Evolutionary conservation across 169 alveolate genomes (phyloP).

Genomic region (Plasmodium malariae): DNA sequence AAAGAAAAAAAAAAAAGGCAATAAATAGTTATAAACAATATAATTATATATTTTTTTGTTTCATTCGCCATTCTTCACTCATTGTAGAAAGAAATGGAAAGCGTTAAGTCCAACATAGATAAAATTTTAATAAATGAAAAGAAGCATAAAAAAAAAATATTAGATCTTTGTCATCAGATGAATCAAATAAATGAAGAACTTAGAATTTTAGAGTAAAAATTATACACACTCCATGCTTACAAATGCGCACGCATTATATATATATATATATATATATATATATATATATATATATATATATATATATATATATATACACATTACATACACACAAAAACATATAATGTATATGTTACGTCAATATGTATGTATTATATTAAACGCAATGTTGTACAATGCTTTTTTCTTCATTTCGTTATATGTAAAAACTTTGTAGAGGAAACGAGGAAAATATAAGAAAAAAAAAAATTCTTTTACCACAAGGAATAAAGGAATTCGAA

Average conservation of each 20-base stretch:
- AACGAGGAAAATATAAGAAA: slow-evolving; percentile 74
- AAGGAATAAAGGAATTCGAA: slow-evolving; percentile 47
- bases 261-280: slow-evolving; percentile 11
- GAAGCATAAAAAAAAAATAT: slow-evolving; percentile 67
- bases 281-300: background rate
- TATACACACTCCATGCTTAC: background rate
- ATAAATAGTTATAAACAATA: background rate
- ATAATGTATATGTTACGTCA: no score
- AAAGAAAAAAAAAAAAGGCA: background rate
- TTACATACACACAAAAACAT: background rate
- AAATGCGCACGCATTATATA: no score
- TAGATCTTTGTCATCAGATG: slow-evolving; percentile 72
- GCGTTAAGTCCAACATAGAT: slow-evolving; percentile 43
- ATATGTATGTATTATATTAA: no score
- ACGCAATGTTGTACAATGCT: no score
- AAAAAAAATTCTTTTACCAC: slow-evolving; percentile 64
- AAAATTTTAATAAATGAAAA: slow-evolving; percentile 67
- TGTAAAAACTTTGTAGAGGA: slow-evolving; percentile 20
- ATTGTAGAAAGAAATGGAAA: slow-evolving; percentile 69
- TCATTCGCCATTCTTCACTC: background rate
- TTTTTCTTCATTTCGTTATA: background rate
- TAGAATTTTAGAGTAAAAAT: slow-evolving; percentile 64
- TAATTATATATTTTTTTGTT: slow-evolving; percentile 1
- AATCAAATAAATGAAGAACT: slow-evolving; percentile 74
- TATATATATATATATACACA: background rate